Base-by-base conservation (phyloP, 768 basidiomycete genomes). In the Hysterangium stoloniferum region DNA sequence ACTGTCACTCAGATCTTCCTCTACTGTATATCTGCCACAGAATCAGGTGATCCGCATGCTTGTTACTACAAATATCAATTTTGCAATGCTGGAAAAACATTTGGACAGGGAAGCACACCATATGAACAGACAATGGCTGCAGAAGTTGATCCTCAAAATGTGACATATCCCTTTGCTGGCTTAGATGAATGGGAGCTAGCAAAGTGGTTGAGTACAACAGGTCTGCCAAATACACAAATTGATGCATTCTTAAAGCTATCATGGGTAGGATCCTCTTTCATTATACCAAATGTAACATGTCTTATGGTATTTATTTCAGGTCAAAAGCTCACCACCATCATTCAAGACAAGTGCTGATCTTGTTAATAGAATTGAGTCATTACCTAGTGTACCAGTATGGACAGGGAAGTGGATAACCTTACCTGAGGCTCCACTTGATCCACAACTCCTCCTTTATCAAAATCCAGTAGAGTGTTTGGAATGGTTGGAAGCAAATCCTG, bases 121-220 rank as follows among this genome's bases (percentile, higher is more conserved):
- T 37, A 37, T 37, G 4, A 37, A 20, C 20, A n/a, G n/a, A 7
- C 20, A 3, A 37, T n/a, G 35, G n/a, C 5, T 7, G 3, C n/a
- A 5, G 35, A 37, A 20, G 35, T 37, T n/a, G 35, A 37, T 37
- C n/a, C n/a, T n/a, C n/a, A n/a, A n/a, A n/a, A n/a, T n/a, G n/a
- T n/a, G n/a, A 7, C 35, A n/a, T 37, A 37, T 20, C 35, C 35
- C 1, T 70, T 69, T 48, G 54, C 54, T 13, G 57, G 51, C 33
- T 42, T 56, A 24, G 66, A 66, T 6, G 64, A 71, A 22, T 69
- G 66, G 59, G 63, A 65, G 36, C 43, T 71, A 2, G 69, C 57
- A 1, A 36, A 50, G n/a, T 71, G 64, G 67, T 42, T 71, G 28
- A 58, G 62, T 35, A 54, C 45, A 2, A 48, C 56, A 12, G 60